Base-by-base conservation (phyloP, 192 early-diverging fungal species). In the Chytriomyces sp. region DNA sequence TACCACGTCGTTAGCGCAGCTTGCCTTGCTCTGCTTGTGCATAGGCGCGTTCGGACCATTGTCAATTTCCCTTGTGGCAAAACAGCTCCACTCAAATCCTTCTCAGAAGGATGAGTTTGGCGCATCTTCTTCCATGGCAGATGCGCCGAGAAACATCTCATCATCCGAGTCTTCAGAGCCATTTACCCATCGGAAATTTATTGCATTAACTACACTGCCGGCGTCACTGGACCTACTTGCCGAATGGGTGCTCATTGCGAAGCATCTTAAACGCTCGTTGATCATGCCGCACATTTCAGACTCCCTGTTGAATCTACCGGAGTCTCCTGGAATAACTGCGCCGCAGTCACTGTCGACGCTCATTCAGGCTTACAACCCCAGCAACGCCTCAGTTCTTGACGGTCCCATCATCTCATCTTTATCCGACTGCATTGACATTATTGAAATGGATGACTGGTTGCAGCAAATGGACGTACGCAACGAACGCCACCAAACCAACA, bases 201-300 rank as follows among this genome's bases (percentile, higher is more conserved):
- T 71, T 43, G 71, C 71, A 26, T 20, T 73, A 28, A 61, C 61
- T 5, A 62, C 71, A 10, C 11, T 73, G 7, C 71, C 71, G 20
- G 20, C 71, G 8, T 24, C 69, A 16, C 44, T 73, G 4, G 63
- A 35, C 7, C 61, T 45, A 2, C 71, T 73, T 20, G 71, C 71
- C 10, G 71, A 73, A 62, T 73, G 71, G 71, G 63, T 73, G 10
- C 44, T 62, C 6, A 73, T 73, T 20, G 57, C 71, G 10, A 61
- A 73, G 18, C 9, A n/a, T 7, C 71, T 73, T 3, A 73, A 73
- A 43, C 50, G 71, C 13, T 62, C 71, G 46, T 18, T 73, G 10
- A 45, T 73, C 11, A 57, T 73, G 18, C 71, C 71, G 9, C 10
- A 61, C 5, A 7, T 73, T 18, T 10, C 18, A 18, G 3, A n/a